Base-by-base conservation (phyloP, 202 grass and related monocot species). In the Elaeis oleifera region DNA sequence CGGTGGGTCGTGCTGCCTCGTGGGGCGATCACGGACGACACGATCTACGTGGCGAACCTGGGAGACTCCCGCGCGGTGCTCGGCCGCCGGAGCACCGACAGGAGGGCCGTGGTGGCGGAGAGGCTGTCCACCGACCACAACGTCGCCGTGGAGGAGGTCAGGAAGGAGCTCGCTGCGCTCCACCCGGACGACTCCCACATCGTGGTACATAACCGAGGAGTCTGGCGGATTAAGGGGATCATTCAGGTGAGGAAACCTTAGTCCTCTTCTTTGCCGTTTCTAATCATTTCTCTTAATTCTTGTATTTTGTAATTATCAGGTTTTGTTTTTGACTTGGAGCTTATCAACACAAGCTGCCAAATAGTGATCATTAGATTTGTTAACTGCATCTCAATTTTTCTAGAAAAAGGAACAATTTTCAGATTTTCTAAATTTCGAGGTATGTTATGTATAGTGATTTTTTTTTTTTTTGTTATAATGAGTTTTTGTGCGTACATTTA, bases 161-260 rank as follows among this genome's bases (percentile, higher is more conserved):
- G 65, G 27, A 68, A 20, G 53, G 65, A 68, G 65, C 25, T 68
- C 13, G 65, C 23, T 2, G 51, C 29, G 51, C n/a, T 23, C 25
- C 65, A 68, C 55, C 52, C 52, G 1, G 52, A 68, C 23, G 65
- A 68, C 22, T 36, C 23, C 27, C 65, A 56, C 52, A 68, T 68
- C n/a, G 26, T 68, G 15, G 52, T 68, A 5, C 51, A 56, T 39
- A 48, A 27, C 24, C 53, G 65, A 16, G 65, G 65, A 4, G 65
- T 52, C 18, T 68, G 65, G 65, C 52, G 65, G 65, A 68, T 68
- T 11, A 68, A 68, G 53, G 65, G 65, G 28, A 68, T 68, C 51
- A 68, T 68, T 52, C 65, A 68, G 65, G 65, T 68, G 27, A 68
- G 52, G 11, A 20, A 20, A 56, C 2, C 21, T 20, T 19, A 11